These are phyloP conservation scores for Leccinum subrobustum DNA, from an alignment of 1,284 basidiomycete species.

Conservation along the genomic window DNA sequence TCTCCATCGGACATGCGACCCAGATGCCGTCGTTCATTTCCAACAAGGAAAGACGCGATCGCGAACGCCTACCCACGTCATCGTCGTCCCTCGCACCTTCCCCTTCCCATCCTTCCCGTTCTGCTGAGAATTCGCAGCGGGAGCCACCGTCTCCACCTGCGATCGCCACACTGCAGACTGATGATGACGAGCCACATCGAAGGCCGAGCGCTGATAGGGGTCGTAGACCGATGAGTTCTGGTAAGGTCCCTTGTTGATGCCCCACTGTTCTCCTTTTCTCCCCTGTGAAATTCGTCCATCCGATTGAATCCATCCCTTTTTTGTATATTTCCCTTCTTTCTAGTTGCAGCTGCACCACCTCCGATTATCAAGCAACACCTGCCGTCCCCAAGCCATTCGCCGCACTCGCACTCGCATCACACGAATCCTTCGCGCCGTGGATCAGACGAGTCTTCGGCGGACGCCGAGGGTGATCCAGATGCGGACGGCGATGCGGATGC, in stretches of 20 bases:
- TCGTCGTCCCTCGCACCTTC: slow-evolving; percentile 20
- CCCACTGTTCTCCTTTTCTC: background rate
- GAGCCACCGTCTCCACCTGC: slow-evolving; percentile 32
- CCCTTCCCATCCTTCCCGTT: slow-evolving; percentile 15
- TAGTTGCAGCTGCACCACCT: slow-evolving; percentile 14
- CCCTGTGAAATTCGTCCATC: background rate
- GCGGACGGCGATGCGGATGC: slow-evolving; percentile 35
- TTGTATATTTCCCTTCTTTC: background rate
- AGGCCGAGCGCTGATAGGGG: slow-evolving; percentile 20
- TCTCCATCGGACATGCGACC: slow-evolving; percentile 21
- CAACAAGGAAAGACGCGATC: slow-evolving; percentile 29
- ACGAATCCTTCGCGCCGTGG: slow-evolving; percentile 15
- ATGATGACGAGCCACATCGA: slow-evolving; percentile 28
- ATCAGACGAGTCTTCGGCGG: slow-evolving; percentile 29
- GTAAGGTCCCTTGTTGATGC: slow-evolving; percentile 16
- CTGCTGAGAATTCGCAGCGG: slow-evolving; percentile 21
- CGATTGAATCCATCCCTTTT: slow-evolving; percentile 10
- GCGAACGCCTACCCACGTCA: slow-evolving; percentile 26
- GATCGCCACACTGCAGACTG: slow-evolving; percentile 30
- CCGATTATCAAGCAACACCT: slow-evolving; percentile 19
- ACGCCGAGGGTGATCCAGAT: slow-evolving; percentile 33
- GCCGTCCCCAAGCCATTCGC: slow-evolving; percentile 23
- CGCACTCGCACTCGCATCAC: slow-evolving; percentile 19
- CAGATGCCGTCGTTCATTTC: slow-evolving; percentile 27
- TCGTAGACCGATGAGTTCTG: slow-evolving; percentile 28